These are phyloP conservation scores for Phytophthora brassicae DNA, from an alignment of 352 stramenopile species.

Conservation along the genomic window DNA sequence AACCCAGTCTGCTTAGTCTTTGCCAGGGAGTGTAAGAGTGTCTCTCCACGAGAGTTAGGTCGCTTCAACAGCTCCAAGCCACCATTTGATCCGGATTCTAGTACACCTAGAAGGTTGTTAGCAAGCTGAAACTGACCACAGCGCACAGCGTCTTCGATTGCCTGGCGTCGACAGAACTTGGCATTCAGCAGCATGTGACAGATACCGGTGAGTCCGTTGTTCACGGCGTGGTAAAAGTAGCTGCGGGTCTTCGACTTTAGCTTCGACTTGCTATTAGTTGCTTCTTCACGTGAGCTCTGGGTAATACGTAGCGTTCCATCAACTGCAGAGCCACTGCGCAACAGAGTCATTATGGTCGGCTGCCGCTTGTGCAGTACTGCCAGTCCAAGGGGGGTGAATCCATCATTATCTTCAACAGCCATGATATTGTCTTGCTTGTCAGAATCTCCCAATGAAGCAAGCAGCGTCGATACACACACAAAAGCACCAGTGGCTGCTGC, in stretches of 20 bases:
- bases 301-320: conserved; percentile 47
- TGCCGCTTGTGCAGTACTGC: conserved; percentile 65
- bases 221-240: conserved; percentile 81
- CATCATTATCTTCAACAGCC: conserved; percentile 38
- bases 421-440: conserved; percentile 35
- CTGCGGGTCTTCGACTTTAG: conserved; percentile 36
- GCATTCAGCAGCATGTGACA: conserved; percentile 78
- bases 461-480: conserved; percentile 68
- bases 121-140: conserved; percentile 76
- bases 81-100: conserved; percentile 48
- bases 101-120: conserved; percentile 61
- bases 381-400: conserved; percentile 57
- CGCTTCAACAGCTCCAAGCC: conserved; percentile 35
- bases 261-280: conserved; percentile 1
- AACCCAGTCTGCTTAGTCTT: conserved; percentile 54
- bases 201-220: conserved; percentile 66
- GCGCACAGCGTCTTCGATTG: conserved; percentile 67
- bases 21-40: conserved; percentile 62
- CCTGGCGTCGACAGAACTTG: conserved; percentile 74
- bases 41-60: conserved; percentile 49
- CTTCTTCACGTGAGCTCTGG: conserved; percentile 2
- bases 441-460: conserved; percentile 32
- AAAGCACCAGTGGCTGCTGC: conserved; percentile 75
- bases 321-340: conserved; percentile 64
- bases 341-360: conserved; percentile 73